Percentiles rank a stretch among this genome's conserved stretches.
Evolutionary conservation across 768 basidiomycete species (phyloP).

Genomic region (Galerina marginata): DNA sequence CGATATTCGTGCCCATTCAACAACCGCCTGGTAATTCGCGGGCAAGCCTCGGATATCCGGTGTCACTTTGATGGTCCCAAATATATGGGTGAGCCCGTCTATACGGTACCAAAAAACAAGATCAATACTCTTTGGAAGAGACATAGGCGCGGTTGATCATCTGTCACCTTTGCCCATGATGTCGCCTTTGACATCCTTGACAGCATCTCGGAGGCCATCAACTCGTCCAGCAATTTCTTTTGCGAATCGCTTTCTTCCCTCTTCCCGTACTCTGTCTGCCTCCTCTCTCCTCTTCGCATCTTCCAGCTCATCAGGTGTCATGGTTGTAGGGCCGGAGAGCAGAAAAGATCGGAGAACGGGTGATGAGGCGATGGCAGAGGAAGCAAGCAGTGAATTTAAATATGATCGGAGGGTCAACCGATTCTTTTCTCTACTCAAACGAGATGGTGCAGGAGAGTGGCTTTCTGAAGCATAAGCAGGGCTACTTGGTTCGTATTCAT

Average conservation of each 20-base stretch:
- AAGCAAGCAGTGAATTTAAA: conserved; percentile 78
- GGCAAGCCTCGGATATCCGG: conserved; percentile 80
- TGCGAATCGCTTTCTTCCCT: conserved; percentile 85
- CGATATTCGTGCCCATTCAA: conserved; percentile 99
- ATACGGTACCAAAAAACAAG: not conserved
- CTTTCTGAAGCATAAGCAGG: conserved; percentile 15
- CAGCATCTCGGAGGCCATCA: conserved; percentile 81
- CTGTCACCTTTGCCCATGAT: conserved; percentile 80
- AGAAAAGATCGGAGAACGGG: conserved; percentile 89
- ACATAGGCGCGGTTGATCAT: not conserved
- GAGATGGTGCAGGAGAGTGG: conserved; percentile 38
- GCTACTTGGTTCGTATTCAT: conserved; percentile 12
- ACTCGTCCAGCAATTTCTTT: conserved; percentile 87
- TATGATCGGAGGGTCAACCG: conserved; percentile 92
- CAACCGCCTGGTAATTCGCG: conserved; percentile 81
- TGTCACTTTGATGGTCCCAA: conserved; percentile 84
- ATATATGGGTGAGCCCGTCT: conserved; percentile 92
- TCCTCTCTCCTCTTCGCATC: conserved; percentile 86
- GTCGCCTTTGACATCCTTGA: conserved; percentile 91
- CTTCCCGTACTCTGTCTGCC: conserved; percentile 86
- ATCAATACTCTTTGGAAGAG: not conserved
- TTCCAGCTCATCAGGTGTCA: conserved; percentile 75
- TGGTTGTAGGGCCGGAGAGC: conserved; percentile 70
- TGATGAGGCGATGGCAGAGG: conserved; percentile 77
- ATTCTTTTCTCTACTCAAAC: conserved; percentile 91